Conservation (phyloP, 345 rosid genomes). For the Brassica cretica region DNA sequence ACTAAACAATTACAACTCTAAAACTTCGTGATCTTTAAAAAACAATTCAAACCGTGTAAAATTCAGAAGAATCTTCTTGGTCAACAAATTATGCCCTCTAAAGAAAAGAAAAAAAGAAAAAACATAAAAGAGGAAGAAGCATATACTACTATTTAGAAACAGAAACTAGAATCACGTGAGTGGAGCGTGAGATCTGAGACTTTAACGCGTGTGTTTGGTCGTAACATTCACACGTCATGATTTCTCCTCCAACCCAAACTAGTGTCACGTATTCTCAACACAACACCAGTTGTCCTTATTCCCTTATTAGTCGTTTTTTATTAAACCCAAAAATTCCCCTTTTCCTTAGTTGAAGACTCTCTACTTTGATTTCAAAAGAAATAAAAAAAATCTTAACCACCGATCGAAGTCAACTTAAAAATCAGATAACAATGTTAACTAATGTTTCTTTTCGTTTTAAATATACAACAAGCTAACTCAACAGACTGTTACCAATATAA, state of each 20-base stretch:
- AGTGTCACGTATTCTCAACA: conserved; percentile 37
- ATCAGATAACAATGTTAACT: not conserved
- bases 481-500: not conserved
- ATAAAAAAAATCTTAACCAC: not conserved
- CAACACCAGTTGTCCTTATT: conserved; percentile 25
- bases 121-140: not conserved
- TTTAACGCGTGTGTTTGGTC: conserved; percentile 36
- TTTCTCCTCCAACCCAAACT: conserved; percentile 4
- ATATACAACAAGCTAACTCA: not conserved
- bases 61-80: conserved; percentile 28
- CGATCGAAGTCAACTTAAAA: conserved; percentile 34
- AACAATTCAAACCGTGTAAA: conserved; percentile 12
- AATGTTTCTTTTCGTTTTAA: not conserved
- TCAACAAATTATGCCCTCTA: conserved; percentile 31
- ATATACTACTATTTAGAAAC: not conserved
- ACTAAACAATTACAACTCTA: not conserved
- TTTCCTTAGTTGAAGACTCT: conserved; percentile 6
- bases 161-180: conserved; percentile 34
- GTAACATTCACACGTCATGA: conserved; percentile 41
- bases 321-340: conserved; percentile 12
- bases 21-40: not conserved
- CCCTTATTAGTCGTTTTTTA: not conserved
- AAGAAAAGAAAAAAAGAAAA: too few relatives aligned
- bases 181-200: conserved; percentile 8
- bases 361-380: not conserved